Base-by-base conservation (phyloP, 805 yeast species). In the Yarrowia sp. region DNA sequence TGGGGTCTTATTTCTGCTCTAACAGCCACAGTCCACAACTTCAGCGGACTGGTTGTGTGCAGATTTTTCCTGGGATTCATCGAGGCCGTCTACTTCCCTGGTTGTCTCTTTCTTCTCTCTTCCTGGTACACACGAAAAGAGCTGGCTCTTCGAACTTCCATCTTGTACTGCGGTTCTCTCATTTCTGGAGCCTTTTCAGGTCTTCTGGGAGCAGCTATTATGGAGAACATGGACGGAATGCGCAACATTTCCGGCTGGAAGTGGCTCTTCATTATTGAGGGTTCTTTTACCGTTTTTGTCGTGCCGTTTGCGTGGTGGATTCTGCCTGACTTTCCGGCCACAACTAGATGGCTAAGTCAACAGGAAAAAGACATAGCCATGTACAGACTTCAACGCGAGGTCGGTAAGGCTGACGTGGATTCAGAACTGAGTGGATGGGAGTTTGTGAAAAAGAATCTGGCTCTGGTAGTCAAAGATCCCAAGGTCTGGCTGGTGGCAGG, bases 201-300 rank as follows among this genome's bases (percentile, higher is more conserved):
- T 7, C 75, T 83, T 64, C 81, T 83, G 66, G 84, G 84, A 12
- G 82, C 83, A 28, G 87, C 84, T 35, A 82, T 83, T 56, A 73
- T 82, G 51, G 73, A 80, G 41, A 74, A 76, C 56, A 71, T 79
- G 74, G 79, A 79, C 63, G 79, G 80, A 5, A 65, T 62, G 33
- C 73, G 74, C 19, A 81, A 83, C 14, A 68, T 79, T 30, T 73
- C 79, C 54, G 76, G 81, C 11, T 84, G 87, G 87, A 76, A 83
- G 69, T 84, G 83, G 81, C 77, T 83, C 51, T 84, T 84, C 68
- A 74, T 83, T 58, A 80, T 84, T 49, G 86, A 83, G 71, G 88
- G 88, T 52, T 78, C 63, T 79, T 82, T 58, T 75, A 82, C 16
- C 8, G 56, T 49, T 2, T 24, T 49, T 2, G 41, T 49, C 3